These are phyloP conservation scores for Candida pseudocylindracea DNA, from an alignment of 1,139 yeast species.

Conservation along the genomic window DNA sequence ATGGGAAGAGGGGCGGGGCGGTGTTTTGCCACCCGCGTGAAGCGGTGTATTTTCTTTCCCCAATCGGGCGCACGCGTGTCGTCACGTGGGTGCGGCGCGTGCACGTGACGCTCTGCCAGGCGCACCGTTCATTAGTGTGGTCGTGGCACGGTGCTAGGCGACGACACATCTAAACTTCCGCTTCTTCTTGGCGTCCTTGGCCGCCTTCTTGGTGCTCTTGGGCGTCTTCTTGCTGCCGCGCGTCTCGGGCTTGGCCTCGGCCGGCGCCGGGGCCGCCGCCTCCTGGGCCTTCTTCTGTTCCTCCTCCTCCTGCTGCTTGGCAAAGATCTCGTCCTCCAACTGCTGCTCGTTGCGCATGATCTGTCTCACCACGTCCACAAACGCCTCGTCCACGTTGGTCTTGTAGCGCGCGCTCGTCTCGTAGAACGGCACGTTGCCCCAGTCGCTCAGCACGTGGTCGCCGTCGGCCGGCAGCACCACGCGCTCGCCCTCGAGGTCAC, in stretches of 20 bases:
- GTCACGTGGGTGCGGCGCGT: too few relatives aligned
- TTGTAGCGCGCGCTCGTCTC: conserved; percentile 89
- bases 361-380: conserved; percentile 73
- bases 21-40: too few relatives aligned
- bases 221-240: too few relatives aligned
- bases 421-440: conserved; percentile 82
- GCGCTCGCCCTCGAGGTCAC: conserved; percentile 59
- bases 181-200: too few relatives aligned
- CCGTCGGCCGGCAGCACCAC: conserved; percentile 67
- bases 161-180: too few relatives aligned
- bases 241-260: neutral
- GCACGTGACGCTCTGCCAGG: too few relatives aligned
- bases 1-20: too few relatives aligned
- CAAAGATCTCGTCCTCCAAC: conserved; percentile 14
- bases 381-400: conserved; percentile 80
- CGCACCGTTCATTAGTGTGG: too few relatives aligned
- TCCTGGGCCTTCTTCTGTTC: conserved; percentile 14
- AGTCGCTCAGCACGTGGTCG: conserved; percentile 53
- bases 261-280: conserved; percentile 2
- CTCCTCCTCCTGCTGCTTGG: conserved; percentile 22
- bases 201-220: too few relatives aligned
- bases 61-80: too few relatives aligned
- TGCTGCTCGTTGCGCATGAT: conserved; percentile 58
- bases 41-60: too few relatives aligned
- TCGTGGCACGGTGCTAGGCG: too few relatives aligned